phyloP scores from a whole-genome alignment of 2,329 filamentous ascomycete genomes.

The Cercospora brassicicola region DNA sequence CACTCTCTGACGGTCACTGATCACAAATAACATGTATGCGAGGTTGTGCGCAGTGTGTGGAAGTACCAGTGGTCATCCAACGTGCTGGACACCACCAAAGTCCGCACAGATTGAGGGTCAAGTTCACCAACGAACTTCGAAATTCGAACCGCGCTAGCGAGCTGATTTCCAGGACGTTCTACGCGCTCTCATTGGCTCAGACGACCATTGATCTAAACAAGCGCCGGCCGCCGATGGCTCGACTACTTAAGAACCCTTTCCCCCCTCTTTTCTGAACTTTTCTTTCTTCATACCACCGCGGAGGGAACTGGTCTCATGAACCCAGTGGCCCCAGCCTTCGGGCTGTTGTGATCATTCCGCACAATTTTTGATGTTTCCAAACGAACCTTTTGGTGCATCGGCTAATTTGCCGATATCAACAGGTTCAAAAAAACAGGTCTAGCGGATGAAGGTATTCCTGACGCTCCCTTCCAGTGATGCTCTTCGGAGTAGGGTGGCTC shows the following conservation, averaged over 20 bases:
- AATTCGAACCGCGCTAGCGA: not conserved
- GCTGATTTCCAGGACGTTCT: not conserved
- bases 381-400: not conserved
- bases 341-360: not conserved
- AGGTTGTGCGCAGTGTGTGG: not conserved
- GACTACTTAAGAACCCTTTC: not conserved
- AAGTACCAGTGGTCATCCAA: not conserved
- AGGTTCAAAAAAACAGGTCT: not conserved
- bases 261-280: not conserved
- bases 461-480: not conserved
- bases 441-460: not conserved
- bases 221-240: not conserved
- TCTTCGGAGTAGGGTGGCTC: not conserved
- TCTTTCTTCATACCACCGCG: not conserved
- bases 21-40: not conserved
- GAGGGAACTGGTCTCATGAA: not conserved
- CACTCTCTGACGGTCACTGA: not conserved
- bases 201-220: not conserved
- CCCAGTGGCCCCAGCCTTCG: not conserved
- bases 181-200: not conserved
- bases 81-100: not conserved
- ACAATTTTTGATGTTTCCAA: not conserved
- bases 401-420: not conserved
- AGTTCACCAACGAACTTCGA: constrained; percentile 4
- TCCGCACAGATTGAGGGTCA: not conserved